These are phyloP conservation scores for Cystofilobasidium capitatum DNA, from an alignment of 768 basidiomycete species.

Conservation along the genomic window DNA sequence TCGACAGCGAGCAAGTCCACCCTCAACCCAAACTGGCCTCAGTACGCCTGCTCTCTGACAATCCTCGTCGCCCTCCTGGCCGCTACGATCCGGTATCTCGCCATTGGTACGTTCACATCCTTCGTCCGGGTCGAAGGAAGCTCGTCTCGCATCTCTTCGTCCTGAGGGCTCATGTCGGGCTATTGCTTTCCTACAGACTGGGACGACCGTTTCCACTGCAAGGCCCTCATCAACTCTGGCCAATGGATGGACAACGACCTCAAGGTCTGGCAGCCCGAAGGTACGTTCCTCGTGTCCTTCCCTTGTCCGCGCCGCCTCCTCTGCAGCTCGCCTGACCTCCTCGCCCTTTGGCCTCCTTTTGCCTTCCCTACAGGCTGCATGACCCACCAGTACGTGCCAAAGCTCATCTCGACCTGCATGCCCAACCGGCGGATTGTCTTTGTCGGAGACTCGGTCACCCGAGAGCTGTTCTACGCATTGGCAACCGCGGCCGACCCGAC, in stretches of 20 bases:
- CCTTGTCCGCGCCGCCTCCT: background rate
- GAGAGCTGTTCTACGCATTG: constrained; percentile 68
- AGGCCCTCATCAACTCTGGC: constrained; percentile 59
- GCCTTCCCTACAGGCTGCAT: constrained; percentile 57
- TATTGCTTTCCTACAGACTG: constrained; percentile 47
- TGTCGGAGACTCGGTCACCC: constrained; percentile 73
- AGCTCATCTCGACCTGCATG: constrained; percentile 26
- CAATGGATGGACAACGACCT: constrained; percentile 63
- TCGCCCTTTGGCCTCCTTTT: constrained; percentile 13
- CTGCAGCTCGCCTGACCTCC: background rate
- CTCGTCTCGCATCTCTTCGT: too few relatives aligned
- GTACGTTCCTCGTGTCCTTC: background rate
- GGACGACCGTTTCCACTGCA: constrained; percentile 63
- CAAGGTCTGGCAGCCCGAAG: constrained; percentile 59
- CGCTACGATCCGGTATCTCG: constrained; percentile 37
- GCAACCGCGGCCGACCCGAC: constrained; percentile 52
- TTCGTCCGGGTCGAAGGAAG: too few relatives aligned
- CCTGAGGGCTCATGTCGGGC: too few relatives aligned
- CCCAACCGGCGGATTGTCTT: constrained; percentile 58
- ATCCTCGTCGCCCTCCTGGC: constrained; percentile 36
- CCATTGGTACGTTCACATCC: constrained; percentile 38
- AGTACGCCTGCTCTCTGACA: constrained; percentile 38
- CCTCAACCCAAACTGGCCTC: constrained; percentile 39
- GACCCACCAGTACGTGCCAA: constrained; percentile 44
- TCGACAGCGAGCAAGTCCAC: constrained; percentile 15